Evolutionary conservation across 2,329 filamentous ascomycete species (phyloP).

Genomic region (Hortaea werneckii): DNA sequence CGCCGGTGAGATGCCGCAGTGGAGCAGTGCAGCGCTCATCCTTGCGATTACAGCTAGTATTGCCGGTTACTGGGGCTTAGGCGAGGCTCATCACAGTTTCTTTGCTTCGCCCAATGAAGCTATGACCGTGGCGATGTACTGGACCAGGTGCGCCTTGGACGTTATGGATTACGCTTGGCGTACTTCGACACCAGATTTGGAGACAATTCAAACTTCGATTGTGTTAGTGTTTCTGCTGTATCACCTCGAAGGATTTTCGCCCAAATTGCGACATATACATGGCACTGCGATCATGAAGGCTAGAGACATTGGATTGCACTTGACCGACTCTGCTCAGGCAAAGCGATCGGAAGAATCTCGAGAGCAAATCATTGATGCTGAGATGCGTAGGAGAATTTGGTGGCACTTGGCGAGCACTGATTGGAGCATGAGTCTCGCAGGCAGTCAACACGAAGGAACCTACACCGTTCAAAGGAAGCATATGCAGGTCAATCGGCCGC

Average conservation of each 20-base stretch:
- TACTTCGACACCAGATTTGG: slow-evolving; percentile 8
- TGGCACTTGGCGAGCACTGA: slow-evolving; percentile 20
- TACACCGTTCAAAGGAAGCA: slow-evolving; percentile 34
- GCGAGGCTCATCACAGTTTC: background rate
- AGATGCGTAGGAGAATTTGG: slow-evolving; percentile 20
- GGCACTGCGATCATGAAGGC: slow-evolving; percentile 13
- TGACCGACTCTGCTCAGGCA: slow-evolving; percentile 8
- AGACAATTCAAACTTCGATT: slow-evolving; percentile 18
- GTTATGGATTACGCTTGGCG: slow-evolving; percentile 6
- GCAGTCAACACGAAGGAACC: slow-evolving; percentile 34
- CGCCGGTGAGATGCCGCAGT: background rate
- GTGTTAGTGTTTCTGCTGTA: slow-evolving; percentile 20
- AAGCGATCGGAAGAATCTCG: slow-evolving; percentile 1
- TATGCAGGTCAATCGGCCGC: slow-evolving; percentile 31
- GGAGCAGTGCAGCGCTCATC: slow-evolving; percentile 5
- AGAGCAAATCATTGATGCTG: slow-evolving; percentile 12
- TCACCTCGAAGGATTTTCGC: slow-evolving; percentile 20
- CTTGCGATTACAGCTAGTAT: slow-evolving; percentile 8
- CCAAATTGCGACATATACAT: slow-evolving; percentile 11
- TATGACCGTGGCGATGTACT: slow-evolving; percentile 4
- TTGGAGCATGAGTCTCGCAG: slow-evolving; percentile 14
- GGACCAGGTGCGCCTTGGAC: slow-evolving; percentile 7
- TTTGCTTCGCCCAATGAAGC: slow-evolving; percentile 4
- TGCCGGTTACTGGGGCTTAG: slow-evolving; percentile 6
- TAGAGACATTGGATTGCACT: slow-evolving; percentile 15